phyloP scores from a whole-genome alignment of 1,284 basidiomycete genomes.

The Apiotrichum mycotoxinovorans region DNA sequence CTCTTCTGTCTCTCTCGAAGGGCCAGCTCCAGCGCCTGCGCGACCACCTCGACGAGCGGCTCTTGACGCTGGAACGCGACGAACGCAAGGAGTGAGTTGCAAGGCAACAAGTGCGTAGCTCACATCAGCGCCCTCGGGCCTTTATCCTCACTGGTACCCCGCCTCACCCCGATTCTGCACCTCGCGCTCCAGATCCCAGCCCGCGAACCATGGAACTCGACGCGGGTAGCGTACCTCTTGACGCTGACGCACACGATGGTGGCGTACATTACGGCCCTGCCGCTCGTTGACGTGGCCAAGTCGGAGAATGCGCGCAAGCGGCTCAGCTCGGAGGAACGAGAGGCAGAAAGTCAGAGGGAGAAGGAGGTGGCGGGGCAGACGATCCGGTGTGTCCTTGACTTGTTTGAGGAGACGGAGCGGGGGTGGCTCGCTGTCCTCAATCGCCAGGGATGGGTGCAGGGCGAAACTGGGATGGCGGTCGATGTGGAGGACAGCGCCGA shows the following conservation, averaged over 20 bases:
- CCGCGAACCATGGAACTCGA: conserved; percentile 19
- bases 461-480: background rate
- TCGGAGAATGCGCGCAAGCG: background rate
- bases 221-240: conserved; percentile 34
- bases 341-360: background rate
- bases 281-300: conserved; percentile 10
- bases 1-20: conserved; percentile 18
- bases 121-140: conserved; percentile 24
- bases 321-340: background rate
- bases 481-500: conserved; percentile 8
- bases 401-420: conserved; percentile 23
- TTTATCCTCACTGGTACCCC: conserved; percentile 19
- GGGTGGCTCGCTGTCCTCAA: conserved; percentile 33
- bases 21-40: conserved; percentile 25
- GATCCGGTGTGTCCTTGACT: conserved; percentile 21
- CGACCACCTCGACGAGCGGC: conserved; percentile 28
- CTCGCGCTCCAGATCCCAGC: conserved; percentile 35
- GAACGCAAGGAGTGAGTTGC: conserved; percentile 31
- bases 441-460: conserved; percentile 26
- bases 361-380: conserved; percentile 13
- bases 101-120: background rate
- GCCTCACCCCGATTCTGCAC: conserved; percentile 26
- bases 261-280: conserved; percentile 25
- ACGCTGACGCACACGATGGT: conserved; percentile 20
- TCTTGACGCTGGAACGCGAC: conserved; percentile 30